Base-by-base conservation (phyloP, 257 asterid genomes). In the Nyctanthes arbortristis region DNA sequence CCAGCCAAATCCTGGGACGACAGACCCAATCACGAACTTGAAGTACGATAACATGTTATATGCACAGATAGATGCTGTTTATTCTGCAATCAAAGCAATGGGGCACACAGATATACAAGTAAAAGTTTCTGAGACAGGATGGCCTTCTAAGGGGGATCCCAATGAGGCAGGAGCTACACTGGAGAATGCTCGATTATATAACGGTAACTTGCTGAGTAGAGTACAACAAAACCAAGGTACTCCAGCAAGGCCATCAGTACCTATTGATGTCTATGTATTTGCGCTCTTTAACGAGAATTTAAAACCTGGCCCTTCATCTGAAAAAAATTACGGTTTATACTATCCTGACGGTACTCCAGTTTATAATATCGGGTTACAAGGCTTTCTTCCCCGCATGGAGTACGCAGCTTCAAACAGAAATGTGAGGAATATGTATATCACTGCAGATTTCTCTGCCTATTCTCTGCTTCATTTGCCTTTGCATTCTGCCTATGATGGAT, bases 91-190 rank as follows among this genome's bases (percentile, higher is more conserved):
- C 12, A 72, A 59, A 45, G 85, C 83, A 7, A 9, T 87, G 70
- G 99, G 97, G 2, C 82, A 78, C 27, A 65, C 78, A 1, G 82
- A 88, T 49, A 43, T 91, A 34, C 76, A 59, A 47, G 88, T 93
- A 10, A 75, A 81, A 55, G 87, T 93, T 28, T 93, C 99, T 0
- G 99, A 93, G 69, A 93, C 99, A 0, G 99, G 99, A 0, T 93
- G 99, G 99, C 99, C 97, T 0, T 87, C 97, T 1, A 91, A 81
- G 59, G 99, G 99, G 30, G 99, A 87, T 11, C 63, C 78, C 0
- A 25, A 70, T 33, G 99, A 93, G 80, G 68, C 75, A 1, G 99
- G 99, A 69, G 99, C 99, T 1, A 81, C 95, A 4, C 75, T 71
- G n/a, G 85, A 86, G 66, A 93, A 93, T 36, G 99, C 99, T 7